Conservation (phyloP, 169 alveolate genomes). For the Cyclospora cayetanensis region DNA sequence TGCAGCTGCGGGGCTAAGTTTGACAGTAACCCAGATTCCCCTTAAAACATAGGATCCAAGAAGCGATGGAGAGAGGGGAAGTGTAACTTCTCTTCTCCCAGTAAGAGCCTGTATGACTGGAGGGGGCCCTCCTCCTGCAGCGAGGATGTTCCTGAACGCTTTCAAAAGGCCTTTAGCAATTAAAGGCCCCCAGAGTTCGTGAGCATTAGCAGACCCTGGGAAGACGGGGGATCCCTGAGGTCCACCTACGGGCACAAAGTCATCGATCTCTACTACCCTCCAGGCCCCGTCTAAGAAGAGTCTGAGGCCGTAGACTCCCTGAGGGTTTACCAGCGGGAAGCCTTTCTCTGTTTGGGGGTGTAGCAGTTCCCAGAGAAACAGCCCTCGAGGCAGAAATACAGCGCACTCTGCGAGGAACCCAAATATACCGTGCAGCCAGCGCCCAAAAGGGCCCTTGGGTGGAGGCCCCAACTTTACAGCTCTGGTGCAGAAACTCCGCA, state of each 20-base stretch:
- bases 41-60: background rate
- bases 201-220: slow-evolving; percentile 2
- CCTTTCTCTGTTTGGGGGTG: slow-evolving; percentile 69
- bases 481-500: background rate
- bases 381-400: slow-evolving; percentile 42
- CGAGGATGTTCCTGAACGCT: slow-evolving; percentile 17
- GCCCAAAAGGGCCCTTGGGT: slow-evolving; percentile 5
- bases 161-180: slow-evolving; percentile 60
- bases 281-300: slow-evolving; percentile 45
- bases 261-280: slow-evolving; percentile 64
- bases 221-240: background rate
- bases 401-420: slow-evolving; percentile 56
- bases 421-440: slow-evolving; percentile 12
- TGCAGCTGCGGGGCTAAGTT: background rate
- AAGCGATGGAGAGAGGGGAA: slow-evolving; percentile 6
- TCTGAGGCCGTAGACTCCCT: slow-evolving; percentile 45
- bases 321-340: slow-evolving; percentile 65
- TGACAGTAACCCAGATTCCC: slow-evolving; percentile 59
- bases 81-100: slow-evolving; percentile 24
- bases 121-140: background rate
- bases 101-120: slow-evolving; percentile 51
- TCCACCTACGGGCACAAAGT: slow-evolving; percentile 47
- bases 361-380: slow-evolving; percentile 67
- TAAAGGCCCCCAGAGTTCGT: slow-evolving; percentile 63
- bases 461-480: background rate